A percentile compares a stretch with the other conserved stretches of the same genome.
Conservation (phyloP, 495 filamentous ascomycete genomes). For the Aspergillus nanangensis region DNA sequence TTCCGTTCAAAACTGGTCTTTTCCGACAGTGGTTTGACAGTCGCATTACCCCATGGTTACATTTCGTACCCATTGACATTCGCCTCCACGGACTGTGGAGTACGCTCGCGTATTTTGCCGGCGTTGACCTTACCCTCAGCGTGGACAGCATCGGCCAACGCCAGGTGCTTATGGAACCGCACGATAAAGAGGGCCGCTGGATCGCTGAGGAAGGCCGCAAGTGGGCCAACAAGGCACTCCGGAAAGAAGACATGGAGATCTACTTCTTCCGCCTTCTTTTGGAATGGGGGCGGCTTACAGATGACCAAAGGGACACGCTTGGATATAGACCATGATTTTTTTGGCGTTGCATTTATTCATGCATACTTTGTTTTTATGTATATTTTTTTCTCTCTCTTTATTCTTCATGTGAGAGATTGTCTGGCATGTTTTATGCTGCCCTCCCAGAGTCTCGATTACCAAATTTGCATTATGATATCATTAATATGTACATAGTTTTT, state of each 20-base stretch:
- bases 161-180: conserved; percentile 21
- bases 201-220: conserved; percentile 64
- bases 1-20: conserved; percentile 60
- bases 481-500: too few relatives aligned
- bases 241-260: conserved; percentile 79
- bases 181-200: conserved; percentile 48
- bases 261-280: conserved; percentile 75
- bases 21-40: conserved; percentile 75
- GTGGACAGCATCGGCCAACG: conserved; percentile 12
- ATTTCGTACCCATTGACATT: conserved; percentile 73
- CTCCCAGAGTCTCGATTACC: too few relatives aligned
- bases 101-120: conserved; percentile 61
- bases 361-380: background rate
- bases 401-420: background rate
- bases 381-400: background rate
- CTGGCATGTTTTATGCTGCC: background rate
- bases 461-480: background rate
- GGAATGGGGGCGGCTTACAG: conserved; percentile 66
- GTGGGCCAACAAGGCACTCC: conserved; percentile 61
- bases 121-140: conserved; percentile 31
- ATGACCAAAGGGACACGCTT: conserved; percentile 56
- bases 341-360: background rate
- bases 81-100: conserved; percentile 61
- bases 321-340: conserved; percentile 36
- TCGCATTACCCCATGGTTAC: conserved; percentile 66